Evolutionary conservation across 2,329 filamentous ascomycete genomes (phyloP), one percentile per base, ranked within the genome.

Genomic region (Chrysoporthe austroafricana): DNA sequence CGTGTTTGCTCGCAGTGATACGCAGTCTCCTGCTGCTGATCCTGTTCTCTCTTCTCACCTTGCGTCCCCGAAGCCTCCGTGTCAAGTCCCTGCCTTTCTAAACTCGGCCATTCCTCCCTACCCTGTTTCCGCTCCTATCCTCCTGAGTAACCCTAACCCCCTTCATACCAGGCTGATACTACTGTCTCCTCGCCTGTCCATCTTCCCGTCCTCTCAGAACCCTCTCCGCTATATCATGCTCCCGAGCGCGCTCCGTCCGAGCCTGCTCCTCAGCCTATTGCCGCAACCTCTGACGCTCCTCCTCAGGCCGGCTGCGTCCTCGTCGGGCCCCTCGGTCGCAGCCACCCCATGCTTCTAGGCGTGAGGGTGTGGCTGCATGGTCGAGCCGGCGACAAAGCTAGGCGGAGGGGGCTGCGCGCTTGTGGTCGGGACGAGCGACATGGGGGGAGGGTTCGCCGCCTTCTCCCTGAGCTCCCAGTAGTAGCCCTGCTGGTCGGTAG

Each of bases 391-490:
- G 21, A 48, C 8, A 18, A 18, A 61, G 4, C 36, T 43, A 48
- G 43, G 59, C 2, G 59, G 59, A n/a, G 59, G 42, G 14, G 59
- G 59, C 8, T 61, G 59, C 4, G 52, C 68, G 43, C 62, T 59
- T 16, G 63, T 64, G 9, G 52, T 58, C 9, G 63, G 50, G 5
- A 64, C 16, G 26, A 44, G 13, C 3, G 63, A 52, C 50, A 64
- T n/a, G 9, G 26, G 13, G 26, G 59, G 13, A 26, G 59, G 42
- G 26, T 61, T 46, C 1, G 59, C 39, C 9, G 58, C 66, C 66
- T 78, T 78, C 69, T 79, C 76, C 46, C 75, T 75, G 21, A 83
- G 72, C 18, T 76, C 76, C 78, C 79, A 81, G 69, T 80, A 74
- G 66, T 78, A 77, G 44, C 78, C 77, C 1, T 77, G 72, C 57